A percentile compares a stretch with the other conserved stretches of the same genome.
Conservation (phyloP, 208 protist genomes). For the Angomonas ambiguus region DNA sequence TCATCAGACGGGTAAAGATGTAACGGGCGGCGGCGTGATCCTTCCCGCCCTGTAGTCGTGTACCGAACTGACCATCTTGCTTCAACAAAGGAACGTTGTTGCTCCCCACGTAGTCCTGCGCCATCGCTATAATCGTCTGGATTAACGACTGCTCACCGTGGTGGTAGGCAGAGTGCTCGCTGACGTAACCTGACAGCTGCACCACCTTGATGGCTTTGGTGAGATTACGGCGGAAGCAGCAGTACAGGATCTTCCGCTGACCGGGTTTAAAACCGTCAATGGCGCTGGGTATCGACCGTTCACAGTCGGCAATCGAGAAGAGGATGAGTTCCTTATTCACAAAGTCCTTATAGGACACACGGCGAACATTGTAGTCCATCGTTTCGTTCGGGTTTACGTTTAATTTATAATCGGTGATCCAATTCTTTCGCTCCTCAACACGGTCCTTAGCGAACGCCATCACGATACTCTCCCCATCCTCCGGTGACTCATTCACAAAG, state of each 20-base stretch:
- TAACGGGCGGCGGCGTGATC: constrained; percentile 98
- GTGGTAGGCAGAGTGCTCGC: constrained; percentile 99
- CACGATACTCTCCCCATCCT: constrained; percentile 94
- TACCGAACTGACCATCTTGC: constrained; percentile 99
- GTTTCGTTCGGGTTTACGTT: constrained; percentile 75
- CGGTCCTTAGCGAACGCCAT: constrained; percentile 98
- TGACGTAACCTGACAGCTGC: constrained; percentile 99
- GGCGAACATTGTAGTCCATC: constrained; percentile 90
- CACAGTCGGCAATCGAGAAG: constrained; percentile 97
- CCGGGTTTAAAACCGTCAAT: constrained; percentile 99
- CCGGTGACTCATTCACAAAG: constrained; percentile 87
- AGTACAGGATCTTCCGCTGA: constrained; percentile 99
- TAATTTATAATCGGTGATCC: constrained; percentile 93
- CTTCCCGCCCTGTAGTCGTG: constrained; percentile 96
- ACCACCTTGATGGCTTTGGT: constrained; percentile 98
- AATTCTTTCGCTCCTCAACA: constrained; percentile 98
- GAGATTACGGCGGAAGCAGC: constrained; percentile 99
- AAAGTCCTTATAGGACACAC: constrained; percentile 95
- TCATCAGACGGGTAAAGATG: constrained; percentile 98
- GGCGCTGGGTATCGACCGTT: constrained; percentile 90
- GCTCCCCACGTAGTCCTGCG: constrained; percentile 97
- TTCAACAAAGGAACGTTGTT: constrained; percentile 99
- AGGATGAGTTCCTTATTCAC: constrained; percentile 99
- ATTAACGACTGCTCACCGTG: constrained; percentile 98
- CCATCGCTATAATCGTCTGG: constrained; percentile 98